Percentiles rank a stretch among this genome's conserved stretches.
Conservation (phyloP, 305 asterid genomes). For the Vinca major region DNA sequence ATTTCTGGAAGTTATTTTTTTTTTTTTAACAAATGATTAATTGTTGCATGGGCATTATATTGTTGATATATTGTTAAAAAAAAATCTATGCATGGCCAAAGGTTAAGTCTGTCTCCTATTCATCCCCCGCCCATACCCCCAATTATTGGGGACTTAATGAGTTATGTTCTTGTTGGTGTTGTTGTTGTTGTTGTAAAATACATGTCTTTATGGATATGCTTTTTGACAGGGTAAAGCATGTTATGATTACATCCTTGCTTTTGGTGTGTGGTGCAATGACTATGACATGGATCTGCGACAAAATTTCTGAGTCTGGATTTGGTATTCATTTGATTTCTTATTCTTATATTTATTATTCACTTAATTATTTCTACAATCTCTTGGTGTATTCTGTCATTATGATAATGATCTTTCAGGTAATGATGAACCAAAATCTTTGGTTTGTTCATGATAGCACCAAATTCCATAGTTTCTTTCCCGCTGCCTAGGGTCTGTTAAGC, state of each 20-base stretch:
- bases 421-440: not conserved
- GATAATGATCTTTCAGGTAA: not conserved
- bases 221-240: conserved; percentile 72
- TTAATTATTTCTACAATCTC: conserved; percentile 4
- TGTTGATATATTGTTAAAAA: not conserved
- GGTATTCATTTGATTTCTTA: conserved; percentile 36
- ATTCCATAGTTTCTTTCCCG: not conserved
- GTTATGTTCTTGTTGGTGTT: too few relatives aligned
- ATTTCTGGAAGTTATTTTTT: not conserved
- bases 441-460: not conserved
- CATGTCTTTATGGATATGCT: not conserved
- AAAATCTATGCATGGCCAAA: too few relatives aligned
- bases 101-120: too few relatives aligned
- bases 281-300: conserved; percentile 87
- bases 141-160: too few relatives aligned
- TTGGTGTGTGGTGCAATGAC: conserved; percentile 97
- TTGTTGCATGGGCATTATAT: not conserved
- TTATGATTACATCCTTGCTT: conserved; percentile 58
- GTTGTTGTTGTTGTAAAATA: not conserved
- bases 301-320: conserved; percentile 86
- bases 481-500: not conserved
- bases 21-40: not conserved
- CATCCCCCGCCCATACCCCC: too few relatives aligned
- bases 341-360: conserved; percentile 8
- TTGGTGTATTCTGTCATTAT: not conserved